Evolutionary conservation across 306 rosid species (phyloP).

Genomic region (Citrullus mucosospermus): DNA sequence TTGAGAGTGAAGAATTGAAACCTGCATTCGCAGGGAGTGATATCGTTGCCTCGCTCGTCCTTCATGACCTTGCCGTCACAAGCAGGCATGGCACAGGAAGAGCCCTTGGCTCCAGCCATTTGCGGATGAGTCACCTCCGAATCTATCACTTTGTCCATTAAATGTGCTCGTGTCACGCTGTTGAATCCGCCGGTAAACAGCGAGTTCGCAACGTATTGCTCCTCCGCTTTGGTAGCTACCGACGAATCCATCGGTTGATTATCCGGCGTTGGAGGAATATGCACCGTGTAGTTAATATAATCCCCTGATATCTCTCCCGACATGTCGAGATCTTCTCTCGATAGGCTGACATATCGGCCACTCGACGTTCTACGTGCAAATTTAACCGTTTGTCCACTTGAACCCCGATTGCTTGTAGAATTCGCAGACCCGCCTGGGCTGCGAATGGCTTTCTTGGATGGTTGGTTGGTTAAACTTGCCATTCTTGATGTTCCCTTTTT

Average conservation of each 20-base stretch:
- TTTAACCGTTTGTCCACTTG: slow-evolving; percentile 45
- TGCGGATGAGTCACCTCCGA: slow-evolving; percentile 84
- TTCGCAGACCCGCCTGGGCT: slow-evolving; percentile 29
- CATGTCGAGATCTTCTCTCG: slow-evolving; percentile 84
- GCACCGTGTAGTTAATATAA: slow-evolving; percentile 80
- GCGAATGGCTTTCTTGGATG: slow-evolving; percentile 45
- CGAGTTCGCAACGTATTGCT: slow-evolving; percentile 78
- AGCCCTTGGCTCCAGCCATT: slow-evolving; percentile 92
- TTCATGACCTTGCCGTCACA: slow-evolving; percentile 87
- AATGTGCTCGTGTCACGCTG: slow-evolving; percentile 74
- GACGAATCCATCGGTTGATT: slow-evolving; percentile 73
- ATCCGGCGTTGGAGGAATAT: slow-evolving; percentile 82
- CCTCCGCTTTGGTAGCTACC: slow-evolving; percentile 72
- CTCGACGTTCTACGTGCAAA: slow-evolving; percentile 82
- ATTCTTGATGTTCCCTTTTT: slow-evolving; percentile 4
- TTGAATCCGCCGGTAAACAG: slow-evolving; percentile 84
- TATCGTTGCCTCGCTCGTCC: slow-evolving; percentile 75
- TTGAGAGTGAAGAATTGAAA: neutral
- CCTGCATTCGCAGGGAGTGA: slow-evolving; percentile 90
- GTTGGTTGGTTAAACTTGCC: slow-evolving; percentile 43
- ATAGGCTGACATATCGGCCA: slow-evolving; percentile 61
- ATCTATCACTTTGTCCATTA: slow-evolving; percentile 89
- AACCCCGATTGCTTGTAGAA: slow-evolving; percentile 27
- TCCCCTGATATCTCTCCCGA: slow-evolving; percentile 59
- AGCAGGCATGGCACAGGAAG: slow-evolving; percentile 51